Evolutionary conservation across 176 grass and related monocot genomes (phyloP).

Genomic region (Rhynchospora tenuis): DNA sequence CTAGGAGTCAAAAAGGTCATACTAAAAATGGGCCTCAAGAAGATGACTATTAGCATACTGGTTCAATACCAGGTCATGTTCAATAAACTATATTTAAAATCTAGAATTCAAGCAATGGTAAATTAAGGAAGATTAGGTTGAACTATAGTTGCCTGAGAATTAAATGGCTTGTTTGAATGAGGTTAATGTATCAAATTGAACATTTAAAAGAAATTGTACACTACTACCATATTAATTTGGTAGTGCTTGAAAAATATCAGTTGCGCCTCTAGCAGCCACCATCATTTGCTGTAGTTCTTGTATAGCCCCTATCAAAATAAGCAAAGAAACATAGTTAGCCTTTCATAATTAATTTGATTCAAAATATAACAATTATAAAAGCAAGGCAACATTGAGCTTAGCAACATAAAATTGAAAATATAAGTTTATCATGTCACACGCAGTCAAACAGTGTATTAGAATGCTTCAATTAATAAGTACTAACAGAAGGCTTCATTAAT

Average conservation of each 20-base stretch:
- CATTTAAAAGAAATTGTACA: background rate
- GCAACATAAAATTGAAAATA: background rate
- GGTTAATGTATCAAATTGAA: background rate
- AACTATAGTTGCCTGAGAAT: background rate
- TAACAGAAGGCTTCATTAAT: background rate
- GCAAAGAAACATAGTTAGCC: background rate
- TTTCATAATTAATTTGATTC: background rate
- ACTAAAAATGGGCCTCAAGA: conserved; percentile 3
- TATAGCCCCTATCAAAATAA: conserved; percentile 61
- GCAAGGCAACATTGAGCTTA: background rate
- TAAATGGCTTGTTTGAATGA: background rate
- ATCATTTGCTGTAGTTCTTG: conserved; percentile 81
- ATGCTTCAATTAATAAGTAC: background rate
- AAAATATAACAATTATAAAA: background rate
- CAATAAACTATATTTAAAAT: conserved; percentile 1
- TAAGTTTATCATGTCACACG: background rate
- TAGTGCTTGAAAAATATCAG: conserved; percentile 58
- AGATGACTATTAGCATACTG: background rate
- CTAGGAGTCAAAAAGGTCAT: background rate
- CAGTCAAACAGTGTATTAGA: conserved; percentile 25
- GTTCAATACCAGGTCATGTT: background rate
- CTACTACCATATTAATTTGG: background rate
- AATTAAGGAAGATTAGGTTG: background rate
- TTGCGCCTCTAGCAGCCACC: conserved; percentile 77
- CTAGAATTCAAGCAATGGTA: background rate